A percentile compares a stretch with the other conserved stretches of the same genome.
These are phyloP conservation scores for Larix kaempferi DNA, from an alignment of 75 land plant genomes.

Conservation along the genomic window DNA sequence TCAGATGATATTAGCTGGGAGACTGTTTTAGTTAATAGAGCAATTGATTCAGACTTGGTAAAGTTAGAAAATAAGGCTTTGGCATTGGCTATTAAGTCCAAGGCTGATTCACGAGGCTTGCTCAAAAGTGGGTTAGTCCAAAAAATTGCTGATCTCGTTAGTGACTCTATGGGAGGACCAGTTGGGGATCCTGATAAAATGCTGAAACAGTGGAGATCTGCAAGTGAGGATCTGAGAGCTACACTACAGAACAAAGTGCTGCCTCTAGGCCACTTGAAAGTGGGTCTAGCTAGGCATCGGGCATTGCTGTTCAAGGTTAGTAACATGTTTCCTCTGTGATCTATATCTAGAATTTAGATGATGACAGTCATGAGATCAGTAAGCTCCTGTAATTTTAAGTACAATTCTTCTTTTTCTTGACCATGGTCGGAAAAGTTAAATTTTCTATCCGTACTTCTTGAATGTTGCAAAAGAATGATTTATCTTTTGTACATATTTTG, in stretches of 20 bases:
- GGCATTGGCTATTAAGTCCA: conserved; percentile 45
- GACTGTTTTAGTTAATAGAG: conserved; percentile 80
- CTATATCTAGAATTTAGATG: not conserved
- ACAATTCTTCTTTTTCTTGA: not conserved
- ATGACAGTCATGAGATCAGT: not conserved
- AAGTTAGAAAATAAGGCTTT: conserved; percentile 69
- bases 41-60: conserved; percentile 59
- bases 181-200: conserved; percentile 70
- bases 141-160: conserved; percentile 73
- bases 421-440: conserved; percentile 1
- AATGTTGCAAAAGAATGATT: not conserved
- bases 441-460: not conserved
- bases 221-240: conserved; percentile 44
- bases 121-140: conserved; percentile 38
- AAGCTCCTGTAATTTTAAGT: not conserved
- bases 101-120: conserved; percentile 27
- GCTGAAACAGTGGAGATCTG: conserved; percentile 42
- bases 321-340: not conserved
- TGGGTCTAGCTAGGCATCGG: conserved; percentile 94
- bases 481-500: not conserved
- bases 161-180: conserved; percentile 82
- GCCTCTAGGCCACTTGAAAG: conserved; percentile 77
- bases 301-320: conserved; percentile 92
- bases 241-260: conserved; percentile 69
- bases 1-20: conserved; percentile 78